Evolutionary conservation across 169 alveolate genomes (phyloP).

Genomic region (Plasmodium coatneyi): DNA sequence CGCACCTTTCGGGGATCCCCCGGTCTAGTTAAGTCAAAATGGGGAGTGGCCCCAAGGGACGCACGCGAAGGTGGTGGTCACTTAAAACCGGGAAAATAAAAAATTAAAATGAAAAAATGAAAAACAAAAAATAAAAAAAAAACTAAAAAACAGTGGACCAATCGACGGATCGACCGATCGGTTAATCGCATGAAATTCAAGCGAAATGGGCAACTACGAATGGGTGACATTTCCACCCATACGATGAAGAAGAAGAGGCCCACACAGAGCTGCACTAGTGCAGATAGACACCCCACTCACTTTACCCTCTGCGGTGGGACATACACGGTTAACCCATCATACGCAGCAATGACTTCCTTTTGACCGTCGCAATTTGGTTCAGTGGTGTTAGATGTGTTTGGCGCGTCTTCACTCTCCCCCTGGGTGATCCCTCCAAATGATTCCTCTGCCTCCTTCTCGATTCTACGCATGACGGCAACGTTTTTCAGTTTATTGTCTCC

Average conservation of each 20-base stretch:
- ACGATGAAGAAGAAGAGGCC: background rate
- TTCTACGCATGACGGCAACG: slow-evolving; percentile 67
- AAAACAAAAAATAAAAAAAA: background rate
- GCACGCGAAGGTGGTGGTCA: background rate
- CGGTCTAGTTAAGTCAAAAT: background rate
- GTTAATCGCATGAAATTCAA: background rate
- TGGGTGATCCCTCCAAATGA: background rate
- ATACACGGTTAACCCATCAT: slow-evolving; percentile 45
- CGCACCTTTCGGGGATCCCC: background rate
- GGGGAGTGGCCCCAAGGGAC: background rate
- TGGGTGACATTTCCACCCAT: background rate
- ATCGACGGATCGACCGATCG: background rate
- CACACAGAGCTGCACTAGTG: background rate
- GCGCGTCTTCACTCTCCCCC: background rate
- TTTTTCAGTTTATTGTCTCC: slow-evolving; percentile 80
- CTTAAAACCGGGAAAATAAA: background rate
- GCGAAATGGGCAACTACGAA: background rate
- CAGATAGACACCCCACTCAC: background rate
- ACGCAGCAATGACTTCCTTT: slow-evolving; percentile 50
- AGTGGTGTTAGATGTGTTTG: background rate
- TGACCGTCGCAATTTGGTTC: background rate
- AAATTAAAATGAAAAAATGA: background rate
- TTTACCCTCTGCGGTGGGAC: slow-evolving; percentile 41
- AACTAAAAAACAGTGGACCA: background rate
- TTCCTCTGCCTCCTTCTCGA: slow-evolving; percentile 77